Conservation (phyloP, 2,329 filamentous ascomycete species). For the Fusarium sp. region DNA sequence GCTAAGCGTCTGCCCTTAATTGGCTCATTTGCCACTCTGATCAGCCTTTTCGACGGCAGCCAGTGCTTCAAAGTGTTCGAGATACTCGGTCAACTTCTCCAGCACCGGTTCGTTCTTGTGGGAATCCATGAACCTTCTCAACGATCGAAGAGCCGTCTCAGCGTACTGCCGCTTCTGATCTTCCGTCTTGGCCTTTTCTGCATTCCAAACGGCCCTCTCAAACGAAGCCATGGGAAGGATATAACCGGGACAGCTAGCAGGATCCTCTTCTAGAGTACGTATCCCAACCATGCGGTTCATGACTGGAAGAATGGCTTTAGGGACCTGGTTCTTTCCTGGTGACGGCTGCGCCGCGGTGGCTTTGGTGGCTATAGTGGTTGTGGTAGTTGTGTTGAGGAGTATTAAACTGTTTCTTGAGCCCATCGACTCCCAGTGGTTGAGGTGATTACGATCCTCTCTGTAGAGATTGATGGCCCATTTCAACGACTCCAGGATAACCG, state of each 20-base stretch:
- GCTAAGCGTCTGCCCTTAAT: not conserved
- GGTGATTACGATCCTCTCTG: not conserved
- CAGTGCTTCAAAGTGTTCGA: not conserved
- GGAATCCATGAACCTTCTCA: not conserved
- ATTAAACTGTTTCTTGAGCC: not conserved
- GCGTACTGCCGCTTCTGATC: not conserved
- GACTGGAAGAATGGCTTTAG: not conserved
- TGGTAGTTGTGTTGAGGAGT: not conserved
- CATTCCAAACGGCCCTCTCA: not conserved
- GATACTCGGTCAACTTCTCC: not conserved
- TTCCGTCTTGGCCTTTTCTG: not conserved
- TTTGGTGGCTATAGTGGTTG: not conserved
- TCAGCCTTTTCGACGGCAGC: not conserved
- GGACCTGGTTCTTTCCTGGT: no score
- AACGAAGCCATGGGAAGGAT: not conserved
- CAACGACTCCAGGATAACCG: not conserved
- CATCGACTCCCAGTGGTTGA: not conserved
- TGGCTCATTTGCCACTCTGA: not conserved
- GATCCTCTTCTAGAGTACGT: not conserved
- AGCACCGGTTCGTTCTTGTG: slow-evolving; percentile 3
- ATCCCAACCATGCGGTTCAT: slow-evolving; percentile 9
- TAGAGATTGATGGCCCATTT: not conserved
- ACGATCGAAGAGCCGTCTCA: not conserved
- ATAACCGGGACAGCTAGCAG: not conserved
- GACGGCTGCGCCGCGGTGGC: not conserved